Conservation (phyloP, 768 basidiomycete species). For the Piloderma croceum region DNA sequence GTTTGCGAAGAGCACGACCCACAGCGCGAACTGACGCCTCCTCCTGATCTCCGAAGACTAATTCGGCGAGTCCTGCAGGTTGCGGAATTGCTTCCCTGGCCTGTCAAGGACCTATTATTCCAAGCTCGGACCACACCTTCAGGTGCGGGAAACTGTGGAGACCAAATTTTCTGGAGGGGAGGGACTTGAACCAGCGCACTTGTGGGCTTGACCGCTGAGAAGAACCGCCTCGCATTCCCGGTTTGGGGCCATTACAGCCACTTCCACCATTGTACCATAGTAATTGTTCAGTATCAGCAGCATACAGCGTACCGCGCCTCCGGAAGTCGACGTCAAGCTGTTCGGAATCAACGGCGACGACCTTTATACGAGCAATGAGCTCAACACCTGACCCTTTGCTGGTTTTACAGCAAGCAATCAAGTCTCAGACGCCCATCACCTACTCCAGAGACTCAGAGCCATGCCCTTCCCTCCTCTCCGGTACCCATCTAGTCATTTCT, state of each 20-base stretch:
- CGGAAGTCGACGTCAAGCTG: too few species aligned
- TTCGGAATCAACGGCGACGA: too few species aligned
- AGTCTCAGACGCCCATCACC: conserved; percentile 43
- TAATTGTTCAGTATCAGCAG: too few species aligned
- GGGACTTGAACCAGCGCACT: conserved; percentile 92
- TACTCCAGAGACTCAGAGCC: conserved; percentile 42
- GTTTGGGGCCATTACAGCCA: conserved; percentile 78
- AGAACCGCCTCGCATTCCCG: conserved; percentile 72
- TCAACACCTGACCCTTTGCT: conserved; percentile 44
- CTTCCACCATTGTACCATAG: too few species aligned
- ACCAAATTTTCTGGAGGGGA: conserved; percentile 96
- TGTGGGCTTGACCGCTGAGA: conserved; percentile 52
- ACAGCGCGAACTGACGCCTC: conserved; percentile 78
- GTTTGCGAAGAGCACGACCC: conserved; percentile 73
- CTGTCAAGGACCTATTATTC: conserved; percentile 82
- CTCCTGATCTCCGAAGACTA: conserved; percentile 89
- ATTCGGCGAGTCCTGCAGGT: conserved; percentile 81
- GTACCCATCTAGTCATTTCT: conserved; percentile 61
- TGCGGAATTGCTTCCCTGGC: conserved; percentile 94
- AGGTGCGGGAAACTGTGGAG: conserved; percentile 60
- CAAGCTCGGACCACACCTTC: conserved; percentile 60
- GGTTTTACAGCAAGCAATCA: conserved; percentile 58
- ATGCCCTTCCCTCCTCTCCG: conserved; percentile 44
- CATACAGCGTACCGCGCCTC: too few species aligned
- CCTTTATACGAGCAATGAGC: conserved; percentile 13